Conservation (phyloP, 176 grass and related monocot species). For the Oryza meridionalis region DNA sequence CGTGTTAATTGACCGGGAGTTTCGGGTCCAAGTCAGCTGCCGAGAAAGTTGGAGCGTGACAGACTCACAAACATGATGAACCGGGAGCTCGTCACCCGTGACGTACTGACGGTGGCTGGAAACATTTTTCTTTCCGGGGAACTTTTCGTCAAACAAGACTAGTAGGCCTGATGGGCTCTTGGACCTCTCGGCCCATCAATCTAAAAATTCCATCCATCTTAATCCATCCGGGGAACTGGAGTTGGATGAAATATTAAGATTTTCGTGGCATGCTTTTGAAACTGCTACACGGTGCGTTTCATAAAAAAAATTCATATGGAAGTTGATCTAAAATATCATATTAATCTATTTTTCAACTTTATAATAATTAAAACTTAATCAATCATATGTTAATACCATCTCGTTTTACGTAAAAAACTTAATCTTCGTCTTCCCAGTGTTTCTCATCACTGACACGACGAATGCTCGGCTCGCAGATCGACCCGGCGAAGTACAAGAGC, state of each 20-base stretch:
- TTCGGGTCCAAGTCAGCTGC: background rate
- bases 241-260: too few species aligned
- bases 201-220: background rate
- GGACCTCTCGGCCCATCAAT: background rate
- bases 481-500: conserved; percentile 79
- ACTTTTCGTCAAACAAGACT: background rate
- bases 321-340: too few species aligned
- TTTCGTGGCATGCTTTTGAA: too few species aligned
- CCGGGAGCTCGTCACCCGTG: conserved; percentile 1
- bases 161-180: background rate
- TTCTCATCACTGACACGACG: background rate
- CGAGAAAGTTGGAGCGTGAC: background rate
- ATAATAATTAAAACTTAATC: too few species aligned
- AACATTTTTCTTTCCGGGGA: background rate
- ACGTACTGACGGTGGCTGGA: background rate
- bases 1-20: background rate
- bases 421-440: too few species aligned
- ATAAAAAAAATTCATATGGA: too few species aligned
- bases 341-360: too few species aligned
- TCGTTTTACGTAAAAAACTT: too few species aligned
- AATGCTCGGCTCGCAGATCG: conserved; percentile 51
- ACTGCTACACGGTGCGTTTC: too few species aligned
- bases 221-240: too few species aligned
- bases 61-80: background rate
- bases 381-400: too few species aligned